Conservation (phyloP, 768 basidiomycete species). For the Lyophyllum semitale region DNA sequence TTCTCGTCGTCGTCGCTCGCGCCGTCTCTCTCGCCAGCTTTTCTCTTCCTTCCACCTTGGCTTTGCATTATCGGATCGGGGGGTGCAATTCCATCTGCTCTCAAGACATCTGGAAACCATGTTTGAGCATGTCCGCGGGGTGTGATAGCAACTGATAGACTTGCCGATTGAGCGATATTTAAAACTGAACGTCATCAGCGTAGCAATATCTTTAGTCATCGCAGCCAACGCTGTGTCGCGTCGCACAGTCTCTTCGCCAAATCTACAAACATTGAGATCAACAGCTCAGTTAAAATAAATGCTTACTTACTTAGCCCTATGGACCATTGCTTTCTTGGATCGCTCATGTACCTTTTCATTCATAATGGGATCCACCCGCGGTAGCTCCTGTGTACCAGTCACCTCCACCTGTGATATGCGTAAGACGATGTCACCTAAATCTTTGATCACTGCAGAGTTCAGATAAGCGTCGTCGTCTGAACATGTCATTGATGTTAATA, state of each 20-base stretch:
- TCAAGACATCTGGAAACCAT: not conserved
- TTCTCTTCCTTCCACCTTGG: not conserved
- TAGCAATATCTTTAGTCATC: not conserved
- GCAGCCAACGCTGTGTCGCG: too few species aligned
- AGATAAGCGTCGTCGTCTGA: slow-evolving; percentile 9
- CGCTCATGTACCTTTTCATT: slow-evolving; percentile 3
- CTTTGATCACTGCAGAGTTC: not conserved
- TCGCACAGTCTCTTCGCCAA: not conserved
- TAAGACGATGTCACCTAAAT: slow-evolving; percentile 1
- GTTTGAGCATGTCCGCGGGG: not conserved
- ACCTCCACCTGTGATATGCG: not conserved
- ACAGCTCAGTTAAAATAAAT: not conserved
- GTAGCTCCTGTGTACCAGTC: not conserved
- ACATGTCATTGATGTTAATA: not conserved
- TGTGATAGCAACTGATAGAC: not conserved
- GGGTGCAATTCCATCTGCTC: slow-evolving; percentile 1
- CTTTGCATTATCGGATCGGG: not conserved
- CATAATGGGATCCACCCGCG: too few species aligned
- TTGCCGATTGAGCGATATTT: slow-evolving; percentile 21
- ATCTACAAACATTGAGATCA: not conserved
- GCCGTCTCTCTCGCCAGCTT: too few species aligned
- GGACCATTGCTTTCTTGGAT: slow-evolving; percentile 8
- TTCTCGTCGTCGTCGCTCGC: not conserved
- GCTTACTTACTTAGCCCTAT: slow-evolving; percentile 1
- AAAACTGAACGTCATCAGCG: slow-evolving; percentile 6